Percentiles rank a stretch among this genome's conserved stretches.
phyloP scores from a whole-genome alignment of 1,284 basidiomycete species.

The Cutaneotrichosporon sp. region DNA sequence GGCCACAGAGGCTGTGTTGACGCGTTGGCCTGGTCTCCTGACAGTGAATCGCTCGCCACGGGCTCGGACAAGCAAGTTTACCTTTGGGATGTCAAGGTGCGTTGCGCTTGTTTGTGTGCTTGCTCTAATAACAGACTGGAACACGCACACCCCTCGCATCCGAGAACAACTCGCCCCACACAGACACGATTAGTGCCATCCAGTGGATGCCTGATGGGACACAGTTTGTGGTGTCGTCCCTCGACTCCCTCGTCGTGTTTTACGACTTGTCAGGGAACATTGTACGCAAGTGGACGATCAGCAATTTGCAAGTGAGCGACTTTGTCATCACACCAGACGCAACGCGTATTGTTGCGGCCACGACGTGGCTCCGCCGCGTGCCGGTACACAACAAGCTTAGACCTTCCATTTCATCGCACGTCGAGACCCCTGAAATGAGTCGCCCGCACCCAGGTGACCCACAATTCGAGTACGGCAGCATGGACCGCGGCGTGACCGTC shows the following conservation, averaged over 20 bases:
- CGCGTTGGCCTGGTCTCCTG: constrained; percentile 81
- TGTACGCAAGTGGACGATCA: constrained; percentile 62
- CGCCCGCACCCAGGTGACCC: not conserved
- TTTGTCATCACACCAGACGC: constrained; percentile 83
- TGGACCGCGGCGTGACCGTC: constrained; percentile 37
- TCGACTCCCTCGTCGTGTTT: constrained; percentile 80
- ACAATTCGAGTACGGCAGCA: constrained; percentile 28
- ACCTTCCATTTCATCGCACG: constrained; percentile 34
- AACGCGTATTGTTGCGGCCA: constrained; percentile 73
- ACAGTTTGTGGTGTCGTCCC: constrained; percentile 82
- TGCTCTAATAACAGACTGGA: constrained; percentile 28
- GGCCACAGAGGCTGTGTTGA: constrained; percentile 75
- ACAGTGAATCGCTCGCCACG: constrained; percentile 75
- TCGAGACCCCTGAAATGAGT: constrained; percentile 1
- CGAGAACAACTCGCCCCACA: constrained; percentile 51
- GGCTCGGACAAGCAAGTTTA: constrained; percentile 72
- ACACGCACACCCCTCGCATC: no score
- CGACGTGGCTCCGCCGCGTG: constrained; percentile 55
- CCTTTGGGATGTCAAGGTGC: constrained; percentile 79
- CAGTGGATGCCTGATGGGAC: constrained; percentile 83
- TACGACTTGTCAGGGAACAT: constrained; percentile 63
- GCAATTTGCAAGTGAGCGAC: constrained; percentile 81
- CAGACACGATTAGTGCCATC: constrained; percentile 77
- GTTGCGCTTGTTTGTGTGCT: constrained; percentile 14
- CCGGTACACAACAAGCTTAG: constrained; percentile 31